These are phyloP conservation scores for Chrysoporthe cubensis DNA, from an alignment of 2,329 filamentous ascomycete species.

Conservation along the genomic window DNA sequence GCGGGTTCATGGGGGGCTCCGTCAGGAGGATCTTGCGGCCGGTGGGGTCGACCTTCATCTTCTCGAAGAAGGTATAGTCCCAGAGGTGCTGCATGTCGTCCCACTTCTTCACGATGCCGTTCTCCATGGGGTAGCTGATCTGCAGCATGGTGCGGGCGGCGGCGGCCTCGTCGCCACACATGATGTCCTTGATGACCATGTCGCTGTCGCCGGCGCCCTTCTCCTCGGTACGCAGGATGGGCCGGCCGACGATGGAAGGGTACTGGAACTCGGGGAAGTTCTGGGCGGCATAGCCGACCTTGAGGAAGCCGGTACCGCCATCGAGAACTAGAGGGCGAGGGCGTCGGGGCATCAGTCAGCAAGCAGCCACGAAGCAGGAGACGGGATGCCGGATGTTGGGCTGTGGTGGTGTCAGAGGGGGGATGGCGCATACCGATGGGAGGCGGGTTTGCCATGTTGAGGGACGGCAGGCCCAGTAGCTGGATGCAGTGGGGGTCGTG, in stretches of 20 bases:
- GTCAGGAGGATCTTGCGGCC: conserved; percentile 97
- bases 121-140: conserved; percentile 99
- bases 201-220: conserved; percentile 55
- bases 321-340: conserved; percentile 77
- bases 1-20: conserved; percentile 96
- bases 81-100: conserved; percentile 99
- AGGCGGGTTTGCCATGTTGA: conserved; percentile 54
- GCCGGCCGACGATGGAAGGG: conserved; percentile 96
- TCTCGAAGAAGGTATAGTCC: conserved; percentile 98
- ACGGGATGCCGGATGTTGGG: neutral
- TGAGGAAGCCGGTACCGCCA: conserved; percentile 99
- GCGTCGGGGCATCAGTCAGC: neutral
- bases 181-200: conserved; percentile 90
- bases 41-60: conserved; percentile 88
- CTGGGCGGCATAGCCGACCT: conserved; percentile 98
- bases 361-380: neutral
- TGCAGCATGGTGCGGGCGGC: conserved; percentile 96
- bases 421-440: conserved; percentile 54
- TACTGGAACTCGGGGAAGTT: conserved; percentile 99
- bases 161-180: conserved; percentile 98
- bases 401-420: neutral
- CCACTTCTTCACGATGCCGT: conserved; percentile 99
- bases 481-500: conserved; percentile 24
- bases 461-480: conserved; percentile 33
- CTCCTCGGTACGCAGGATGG: conserved; percentile 96